phyloP scores from a whole-genome alignment of 352 stramenopile genomes.

The Pythium aquatile region DNA sequence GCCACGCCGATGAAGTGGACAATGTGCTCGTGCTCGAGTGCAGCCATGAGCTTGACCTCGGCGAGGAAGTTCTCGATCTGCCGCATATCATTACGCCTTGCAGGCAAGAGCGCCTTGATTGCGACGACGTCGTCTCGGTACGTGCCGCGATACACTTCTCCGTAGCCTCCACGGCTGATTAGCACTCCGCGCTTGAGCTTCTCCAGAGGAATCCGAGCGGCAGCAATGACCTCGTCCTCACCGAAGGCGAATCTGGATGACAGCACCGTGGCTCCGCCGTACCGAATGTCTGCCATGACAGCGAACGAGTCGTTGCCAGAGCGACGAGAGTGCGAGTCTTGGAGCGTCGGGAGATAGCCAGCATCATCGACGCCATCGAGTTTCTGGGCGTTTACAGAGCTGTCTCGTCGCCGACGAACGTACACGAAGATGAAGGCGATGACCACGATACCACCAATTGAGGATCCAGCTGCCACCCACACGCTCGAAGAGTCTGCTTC shows the following conservation, averaged over 20 bases:
- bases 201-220: constrained; percentile 42
- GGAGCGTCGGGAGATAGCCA: constrained; percentile 2
- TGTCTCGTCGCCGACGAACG: constrained; percentile 2
- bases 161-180: constrained; percentile 49
- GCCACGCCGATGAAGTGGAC: constrained; percentile 65
- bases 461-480: constrained; percentile 1
- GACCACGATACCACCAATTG: background rate
- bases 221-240: constrained; percentile 19
- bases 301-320: constrained; percentile 2
- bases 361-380: background rate
- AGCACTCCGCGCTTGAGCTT: constrained; percentile 42
- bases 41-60: constrained; percentile 60
- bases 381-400: background rate
- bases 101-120: constrained; percentile 57
- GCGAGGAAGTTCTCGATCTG: constrained; percentile 51
- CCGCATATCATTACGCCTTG: constrained; percentile 44
- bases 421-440: background rate
- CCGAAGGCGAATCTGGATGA: constrained; percentile 13
- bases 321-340: constrained; percentile 9
- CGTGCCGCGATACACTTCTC: constrained; percentile 43
- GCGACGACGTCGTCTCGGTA: constrained; percentile 51
- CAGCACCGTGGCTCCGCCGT: background rate
- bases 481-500: background rate
- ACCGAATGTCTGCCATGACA: background rate
- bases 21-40: constrained; percentile 59